These are phyloP conservation scores for Termitomyces sp. DNA, from an alignment of 768 basidiomycete genomes.

Conservation along the genomic window DNA sequence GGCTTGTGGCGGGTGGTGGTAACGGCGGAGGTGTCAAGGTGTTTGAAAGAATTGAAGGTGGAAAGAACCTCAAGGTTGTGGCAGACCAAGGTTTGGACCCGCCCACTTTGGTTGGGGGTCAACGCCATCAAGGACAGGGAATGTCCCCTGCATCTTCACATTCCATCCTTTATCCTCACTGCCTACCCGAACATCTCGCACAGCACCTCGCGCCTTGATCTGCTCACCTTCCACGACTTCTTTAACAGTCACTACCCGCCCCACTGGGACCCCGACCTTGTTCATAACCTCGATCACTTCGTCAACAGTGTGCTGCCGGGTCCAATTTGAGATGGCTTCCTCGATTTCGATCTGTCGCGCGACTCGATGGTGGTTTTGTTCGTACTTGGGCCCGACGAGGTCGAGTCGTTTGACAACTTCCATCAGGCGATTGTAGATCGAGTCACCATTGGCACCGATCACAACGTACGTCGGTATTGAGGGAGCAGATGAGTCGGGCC, in stretches of 20 bases:
- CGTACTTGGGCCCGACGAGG: constrained; percentile 48
- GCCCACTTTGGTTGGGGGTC: constrained; percentile 59
- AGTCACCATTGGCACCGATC: constrained; percentile 69
- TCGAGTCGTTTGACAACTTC: constrained; percentile 49
- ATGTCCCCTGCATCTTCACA: constrained; percentile 63
- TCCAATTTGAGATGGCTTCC: constrained; percentile 57
- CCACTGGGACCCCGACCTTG: constrained; percentile 54
- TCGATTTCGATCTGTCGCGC: constrained; percentile 61
- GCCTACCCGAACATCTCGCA: constrained; percentile 56
- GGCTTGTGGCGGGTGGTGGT: constrained; percentile 59
- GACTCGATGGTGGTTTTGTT: constrained; percentile 57
- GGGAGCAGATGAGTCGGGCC: constrained; percentile 36
- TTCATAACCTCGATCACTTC: constrained; percentile 48
- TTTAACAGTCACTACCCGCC: constrained; percentile 55
- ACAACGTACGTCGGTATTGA: constrained; percentile 49
- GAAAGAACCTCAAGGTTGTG: constrained; percentile 47
- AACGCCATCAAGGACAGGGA: constrained; percentile 56
- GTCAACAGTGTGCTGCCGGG: constrained; percentile 38
- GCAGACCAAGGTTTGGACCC: constrained; percentile 61
- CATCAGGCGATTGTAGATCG: constrained; percentile 67
- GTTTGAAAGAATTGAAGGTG: constrained; percentile 60
- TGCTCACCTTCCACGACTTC: constrained; percentile 60
- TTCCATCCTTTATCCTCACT: constrained; percentile 40
- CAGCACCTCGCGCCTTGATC: constrained; percentile 43
- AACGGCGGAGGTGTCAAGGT: constrained; percentile 64